Evolutionary conservation across 495 filamentous ascomycete genomes (phyloP).

Genomic region (Penicillium subrubescens): DNA sequence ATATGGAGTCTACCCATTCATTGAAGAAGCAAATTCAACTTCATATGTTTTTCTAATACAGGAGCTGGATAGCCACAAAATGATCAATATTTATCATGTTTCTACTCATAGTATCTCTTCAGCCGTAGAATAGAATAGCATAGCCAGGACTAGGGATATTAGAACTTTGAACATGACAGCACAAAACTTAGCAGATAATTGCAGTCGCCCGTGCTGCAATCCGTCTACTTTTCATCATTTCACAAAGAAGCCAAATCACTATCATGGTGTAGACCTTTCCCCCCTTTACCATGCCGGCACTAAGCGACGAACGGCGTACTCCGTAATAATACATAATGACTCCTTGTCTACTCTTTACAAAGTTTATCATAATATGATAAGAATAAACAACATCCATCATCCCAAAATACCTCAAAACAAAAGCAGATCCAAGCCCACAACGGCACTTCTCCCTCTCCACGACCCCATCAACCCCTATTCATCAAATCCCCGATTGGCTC

Average conservation of each 20-base stretch:
- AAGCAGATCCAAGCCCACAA: neutral
- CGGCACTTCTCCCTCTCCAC: neutral
- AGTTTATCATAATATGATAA: neutral
- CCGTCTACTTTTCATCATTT: neutral
- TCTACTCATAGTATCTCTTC: no score
- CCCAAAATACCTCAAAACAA: constrained; percentile 2
- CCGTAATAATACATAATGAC: neutral
- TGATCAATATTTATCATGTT: no score
- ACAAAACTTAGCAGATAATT: neutral
- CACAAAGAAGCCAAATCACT: neutral
- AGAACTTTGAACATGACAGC: neutral
- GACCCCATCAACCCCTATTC: neutral
- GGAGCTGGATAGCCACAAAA: no score
- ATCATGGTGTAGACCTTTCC: neutral
- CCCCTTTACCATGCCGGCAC: neutral
- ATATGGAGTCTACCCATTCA: no score
- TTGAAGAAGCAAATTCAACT: no score
- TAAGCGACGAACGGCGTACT: neutral
- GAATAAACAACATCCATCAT: neutral
- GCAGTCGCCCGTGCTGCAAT: no score
- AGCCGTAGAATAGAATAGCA: no score
- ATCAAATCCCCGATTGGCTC: constrained; percentile 8
- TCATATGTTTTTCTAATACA: no score
- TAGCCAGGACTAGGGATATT: no score
- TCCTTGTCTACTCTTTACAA: neutral